phyloP scores from a whole-genome alignment of 352 stramenopile genomes.

The Globisporangium uncinulatum region DNA sequence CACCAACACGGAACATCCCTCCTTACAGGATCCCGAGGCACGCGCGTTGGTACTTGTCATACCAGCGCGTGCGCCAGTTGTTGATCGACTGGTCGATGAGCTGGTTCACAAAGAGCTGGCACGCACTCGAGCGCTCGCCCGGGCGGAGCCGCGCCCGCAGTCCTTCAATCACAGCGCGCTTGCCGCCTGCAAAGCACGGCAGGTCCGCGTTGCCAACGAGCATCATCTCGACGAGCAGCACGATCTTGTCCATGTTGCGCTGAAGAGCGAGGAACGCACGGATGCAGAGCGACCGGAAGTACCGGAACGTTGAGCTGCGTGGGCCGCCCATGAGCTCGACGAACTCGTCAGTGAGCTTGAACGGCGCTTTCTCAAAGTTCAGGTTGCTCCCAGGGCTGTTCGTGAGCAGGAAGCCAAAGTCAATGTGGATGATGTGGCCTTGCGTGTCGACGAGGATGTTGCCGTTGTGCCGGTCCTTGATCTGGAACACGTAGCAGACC shows the following conservation, averaged over 20 bases:
- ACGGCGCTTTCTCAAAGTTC: constrained; percentile 95
- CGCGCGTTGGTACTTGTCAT: constrained; percentile 89
- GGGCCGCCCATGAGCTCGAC: constrained; percentile 94
- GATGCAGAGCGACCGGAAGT: constrained; percentile 95
- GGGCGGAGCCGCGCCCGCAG: constrained; percentile 72
- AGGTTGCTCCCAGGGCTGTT: constrained; percentile 94
- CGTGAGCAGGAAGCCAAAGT: constrained; percentile 98
- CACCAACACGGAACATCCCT: no score
- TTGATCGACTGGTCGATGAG: constrained; percentile 87
- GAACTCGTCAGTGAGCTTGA: constrained; percentile 97
- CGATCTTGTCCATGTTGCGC: constrained; percentile 93
- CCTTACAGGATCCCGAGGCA: constrained; percentile 79
- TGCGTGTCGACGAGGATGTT: constrained; percentile 97
- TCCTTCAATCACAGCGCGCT: constrained; percentile 68
- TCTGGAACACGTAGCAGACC: constrained; percentile 94
- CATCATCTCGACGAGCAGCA: constrained; percentile 96
- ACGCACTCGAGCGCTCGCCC: constrained; percentile 71
- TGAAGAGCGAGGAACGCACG: constrained; percentile 92
- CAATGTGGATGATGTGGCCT: constrained; percentile 98
- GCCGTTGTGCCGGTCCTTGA: constrained; percentile 96
- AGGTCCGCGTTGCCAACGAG: constrained; percentile 82
- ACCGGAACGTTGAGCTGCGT: constrained; percentile 88
- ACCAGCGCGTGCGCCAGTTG: constrained; percentile 87
- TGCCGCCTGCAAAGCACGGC: constrained; percentile 83
- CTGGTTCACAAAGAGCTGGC: constrained; percentile 79